A percentile compares a stretch with the other conserved stretches of the same genome.
These are phyloP conservation scores for Plectosphaerella cucumerina DNA, from an alignment of 2,329 filamentous ascomycete species.

Conservation along the genomic window DNA sequence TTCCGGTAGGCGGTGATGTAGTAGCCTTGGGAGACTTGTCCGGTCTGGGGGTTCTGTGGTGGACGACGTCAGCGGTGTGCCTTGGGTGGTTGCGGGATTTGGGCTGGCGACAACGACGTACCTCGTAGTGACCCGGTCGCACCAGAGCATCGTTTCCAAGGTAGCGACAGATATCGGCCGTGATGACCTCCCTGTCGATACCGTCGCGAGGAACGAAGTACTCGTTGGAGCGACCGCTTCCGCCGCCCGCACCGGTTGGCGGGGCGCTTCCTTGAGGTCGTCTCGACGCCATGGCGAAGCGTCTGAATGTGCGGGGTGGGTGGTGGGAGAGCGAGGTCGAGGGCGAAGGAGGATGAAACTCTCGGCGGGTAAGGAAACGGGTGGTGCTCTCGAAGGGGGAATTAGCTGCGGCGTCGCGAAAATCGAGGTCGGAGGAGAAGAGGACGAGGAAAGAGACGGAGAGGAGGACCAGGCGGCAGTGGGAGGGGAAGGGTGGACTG, in stretches of 20 bases:
- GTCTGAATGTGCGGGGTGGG: too few relatives aligned
- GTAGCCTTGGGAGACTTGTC: constrained; percentile 65
- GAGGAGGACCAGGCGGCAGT: constrained; percentile 17
- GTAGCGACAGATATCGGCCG: constrained; percentile 79
- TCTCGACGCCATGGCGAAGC: constrained; percentile 30
- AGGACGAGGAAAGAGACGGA: constrained; percentile 17
- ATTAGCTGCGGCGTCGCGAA: background rate
- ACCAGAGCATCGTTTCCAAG: constrained; percentile 79
- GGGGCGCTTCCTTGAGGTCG: constrained; percentile 31
- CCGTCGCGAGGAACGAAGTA: constrained; percentile 78
- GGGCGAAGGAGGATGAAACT: constrained; percentile 8
- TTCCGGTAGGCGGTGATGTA: constrained; percentile 78
- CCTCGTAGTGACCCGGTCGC: constrained; percentile 70
- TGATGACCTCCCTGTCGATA: constrained; percentile 80
- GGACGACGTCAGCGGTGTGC: constrained; percentile 4
- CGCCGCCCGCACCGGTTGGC: constrained; percentile 24
- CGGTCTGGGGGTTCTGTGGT: constrained; percentile 46
- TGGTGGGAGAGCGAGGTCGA: constrained; percentile 5
- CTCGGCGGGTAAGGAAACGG: background rate
- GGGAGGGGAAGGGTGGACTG: constrained; percentile 21
- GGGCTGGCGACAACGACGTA: constrained; percentile 33
- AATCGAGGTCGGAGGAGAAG: constrained; percentile 9
- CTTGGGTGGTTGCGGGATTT: background rate
- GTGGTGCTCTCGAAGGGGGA: constrained; percentile 1
- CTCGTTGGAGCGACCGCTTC: constrained; percentile 60